phyloP scores from a whole-genome alignment of 257 asterid species.

The Nicotiana paniculata region DNA sequence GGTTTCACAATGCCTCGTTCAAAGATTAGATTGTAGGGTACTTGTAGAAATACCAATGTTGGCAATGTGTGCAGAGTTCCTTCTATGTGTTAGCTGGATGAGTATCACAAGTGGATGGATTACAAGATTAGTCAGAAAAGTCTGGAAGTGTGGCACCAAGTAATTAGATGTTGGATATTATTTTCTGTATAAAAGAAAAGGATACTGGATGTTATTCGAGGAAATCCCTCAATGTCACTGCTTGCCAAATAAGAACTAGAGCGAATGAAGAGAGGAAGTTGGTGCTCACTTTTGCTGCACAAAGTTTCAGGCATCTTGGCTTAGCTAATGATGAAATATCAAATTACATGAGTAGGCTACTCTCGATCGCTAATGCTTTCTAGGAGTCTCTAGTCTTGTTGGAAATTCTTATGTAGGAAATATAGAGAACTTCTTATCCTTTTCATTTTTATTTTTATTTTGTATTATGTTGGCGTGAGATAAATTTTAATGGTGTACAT shows the following conservation, averaged over 20 bases:
- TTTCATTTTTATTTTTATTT: no score
- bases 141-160: background rate
- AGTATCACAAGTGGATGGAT: background rate
- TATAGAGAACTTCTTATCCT: no score
- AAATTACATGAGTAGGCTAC: background rate
- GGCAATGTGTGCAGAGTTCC: background rate
- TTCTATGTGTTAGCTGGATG: background rate
- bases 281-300: background rate
- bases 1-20: background rate
- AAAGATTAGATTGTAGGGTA: background rate
- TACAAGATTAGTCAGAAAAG: background rate
- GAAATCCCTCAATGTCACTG: background rate
- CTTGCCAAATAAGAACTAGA: background rate
- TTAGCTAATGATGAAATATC: background rate
- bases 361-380: background rate
- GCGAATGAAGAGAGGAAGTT: background rate
- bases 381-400: no score
- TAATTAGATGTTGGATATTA: background rate
- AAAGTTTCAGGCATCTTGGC: background rate
- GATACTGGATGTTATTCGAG: background rate
- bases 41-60: background rate
- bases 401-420: no score
- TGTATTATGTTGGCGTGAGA: no score
- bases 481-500: no score
- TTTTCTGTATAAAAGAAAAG: background rate